Conservation (phyloP, 441 rosid genomes). For the Gossypium aridum region DNA sequence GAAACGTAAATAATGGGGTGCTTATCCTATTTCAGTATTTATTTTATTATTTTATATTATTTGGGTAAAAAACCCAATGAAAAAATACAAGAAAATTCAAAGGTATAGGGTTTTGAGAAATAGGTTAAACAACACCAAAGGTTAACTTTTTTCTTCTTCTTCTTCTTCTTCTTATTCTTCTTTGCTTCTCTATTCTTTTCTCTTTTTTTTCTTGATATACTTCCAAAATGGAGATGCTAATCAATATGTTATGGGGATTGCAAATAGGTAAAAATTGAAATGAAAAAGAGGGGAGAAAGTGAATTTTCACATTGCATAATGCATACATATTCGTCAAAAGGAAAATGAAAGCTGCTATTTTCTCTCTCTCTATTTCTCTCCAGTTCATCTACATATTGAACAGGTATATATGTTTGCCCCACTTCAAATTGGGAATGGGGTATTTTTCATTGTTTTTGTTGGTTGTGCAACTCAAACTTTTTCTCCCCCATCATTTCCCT, state of each 20-base stretch:
- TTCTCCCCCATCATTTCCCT: background rate
- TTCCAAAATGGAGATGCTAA: conserved; percentile 17
- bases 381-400: conserved; percentile 36
- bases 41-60: too few relatives aligned
- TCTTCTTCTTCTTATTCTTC: too few relatives aligned
- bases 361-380: background rate
- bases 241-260: background rate
- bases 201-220: conserved; percentile 16
- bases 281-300: background rate
- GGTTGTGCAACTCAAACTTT: background rate
- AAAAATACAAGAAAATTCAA: too few relatives aligned
- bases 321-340: background rate
- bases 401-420: conserved; percentile 43
- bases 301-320: background rate
- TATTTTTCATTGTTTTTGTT: background rate
- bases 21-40: too few relatives aligned
- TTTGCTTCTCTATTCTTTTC: too few relatives aligned
- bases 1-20: too few relatives aligned
- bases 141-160: too few relatives aligned
- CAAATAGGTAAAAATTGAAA: background rate
- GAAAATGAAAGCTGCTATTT: background rate
- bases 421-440: conserved; percentile 23
- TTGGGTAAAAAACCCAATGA: too few relatives aligned
- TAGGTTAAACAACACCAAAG: too few relatives aligned
- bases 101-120: too few relatives aligned